Conservation (phyloP, 192 early-diverging fungal species). For the Chytriomyces sp. region DNA sequence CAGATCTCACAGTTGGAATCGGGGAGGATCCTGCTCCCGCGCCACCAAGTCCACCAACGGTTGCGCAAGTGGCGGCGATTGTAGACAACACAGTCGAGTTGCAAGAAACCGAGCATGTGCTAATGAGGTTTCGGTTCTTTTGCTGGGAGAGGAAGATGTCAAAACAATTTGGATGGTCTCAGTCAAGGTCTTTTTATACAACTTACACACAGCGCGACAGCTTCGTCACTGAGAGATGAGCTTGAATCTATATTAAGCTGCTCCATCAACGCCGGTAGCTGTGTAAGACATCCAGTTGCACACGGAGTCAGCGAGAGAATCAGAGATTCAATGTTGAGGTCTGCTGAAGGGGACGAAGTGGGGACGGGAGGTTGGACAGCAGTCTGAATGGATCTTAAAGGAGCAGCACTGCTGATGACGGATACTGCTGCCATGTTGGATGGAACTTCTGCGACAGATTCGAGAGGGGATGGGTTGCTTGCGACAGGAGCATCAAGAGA, state of each 20-base stretch:
- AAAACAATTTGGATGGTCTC: background rate
- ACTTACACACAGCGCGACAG: slow-evolving; percentile 27
- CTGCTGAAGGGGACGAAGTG: background rate
- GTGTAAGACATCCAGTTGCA: slow-evolving; percentile 11
- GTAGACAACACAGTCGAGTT: slow-evolving; percentile 1
- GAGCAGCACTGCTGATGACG: background rate
- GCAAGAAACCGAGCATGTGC: slow-evolving; percentile 1
- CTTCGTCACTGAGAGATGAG: background rate
- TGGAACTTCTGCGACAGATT: too few species aligned
- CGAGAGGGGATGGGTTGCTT: too few species aligned
- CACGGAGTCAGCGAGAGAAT: slow-evolving; percentile 17
- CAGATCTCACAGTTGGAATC: background rate
- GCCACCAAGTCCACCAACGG: background rate
- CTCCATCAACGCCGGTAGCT: slow-evolving; percentile 2
- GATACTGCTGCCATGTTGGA: background rate
- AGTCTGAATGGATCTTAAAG: background rate
- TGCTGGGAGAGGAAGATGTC: background rate
- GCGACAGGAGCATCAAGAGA: too few species aligned
- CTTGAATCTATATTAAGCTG: slow-evolving; percentile 2
- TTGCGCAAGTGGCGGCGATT: slow-evolving; percentile 4
- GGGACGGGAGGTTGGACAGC: background rate
- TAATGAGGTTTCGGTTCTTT: slow-evolving; percentile 14
- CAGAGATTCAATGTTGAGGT: slow-evolving; percentile 1
- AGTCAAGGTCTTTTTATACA: background rate
- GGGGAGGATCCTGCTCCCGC: background rate